phyloP scores from a whole-genome alignment of 306 rosid genomes.

The Clitoria ternatea region DNA sequence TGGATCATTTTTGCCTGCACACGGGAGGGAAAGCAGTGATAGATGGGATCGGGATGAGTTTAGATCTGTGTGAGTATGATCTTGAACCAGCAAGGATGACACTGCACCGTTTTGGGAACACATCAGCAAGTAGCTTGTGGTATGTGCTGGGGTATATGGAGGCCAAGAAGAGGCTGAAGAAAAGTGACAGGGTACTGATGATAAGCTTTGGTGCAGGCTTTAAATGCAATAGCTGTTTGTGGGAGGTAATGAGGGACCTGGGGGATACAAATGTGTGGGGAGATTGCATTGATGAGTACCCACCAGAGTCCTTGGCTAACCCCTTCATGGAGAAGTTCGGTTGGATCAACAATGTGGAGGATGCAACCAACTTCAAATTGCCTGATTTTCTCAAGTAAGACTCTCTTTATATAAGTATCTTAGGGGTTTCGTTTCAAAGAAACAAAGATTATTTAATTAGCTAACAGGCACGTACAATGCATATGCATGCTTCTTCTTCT shows the following conservation, averaged over 20 bases:
- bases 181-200: conserved; percentile 63
- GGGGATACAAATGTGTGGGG: conserved; percentile 61
- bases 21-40: conserved; percentile 94
- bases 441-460: not conserved
- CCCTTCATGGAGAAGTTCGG: conserved; percentile 86
- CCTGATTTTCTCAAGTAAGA: conserved; percentile 17
- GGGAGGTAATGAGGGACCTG: conserved; percentile 74
- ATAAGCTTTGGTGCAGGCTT: conserved; percentile 97
- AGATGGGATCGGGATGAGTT: conserved; percentile 68
- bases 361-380: conserved; percentile 38
- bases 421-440: no score
- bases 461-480: not conserved
- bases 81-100: conserved; percentile 95
- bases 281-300: conserved; percentile 63
- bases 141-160: conserved; percentile 92
- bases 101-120: conserved; percentile 83
- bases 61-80: conserved; percentile 54
- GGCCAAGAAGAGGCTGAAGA: conserved; percentile 74
- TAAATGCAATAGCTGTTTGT: conserved; percentile 86
- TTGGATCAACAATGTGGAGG: conserved; percentile 63
- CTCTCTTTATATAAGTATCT: no score
- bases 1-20: conserved; percentile 82
- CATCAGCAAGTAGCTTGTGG: conserved; percentile 87
- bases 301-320: conserved; percentile 63
- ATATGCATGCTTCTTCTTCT: conserved; percentile 16